Conservation (phyloP, 2,329 filamentous ascomycete species). For the Nigrospora osmanthi region DNA sequence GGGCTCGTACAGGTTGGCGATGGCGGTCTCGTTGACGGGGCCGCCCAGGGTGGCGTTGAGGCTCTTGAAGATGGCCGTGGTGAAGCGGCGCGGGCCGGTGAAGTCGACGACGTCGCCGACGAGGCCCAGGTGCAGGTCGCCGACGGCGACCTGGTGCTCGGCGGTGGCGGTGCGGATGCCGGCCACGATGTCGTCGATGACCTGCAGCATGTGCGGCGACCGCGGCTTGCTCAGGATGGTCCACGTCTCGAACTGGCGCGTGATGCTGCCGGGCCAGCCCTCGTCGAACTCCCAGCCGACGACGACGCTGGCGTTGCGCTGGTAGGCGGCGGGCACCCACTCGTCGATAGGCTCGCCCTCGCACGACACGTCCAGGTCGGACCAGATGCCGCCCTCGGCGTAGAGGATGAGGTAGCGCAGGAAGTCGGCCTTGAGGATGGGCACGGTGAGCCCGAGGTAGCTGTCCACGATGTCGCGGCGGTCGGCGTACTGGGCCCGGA, state of each 20-base stretch:
- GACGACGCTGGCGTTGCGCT: conserved; percentile 7
- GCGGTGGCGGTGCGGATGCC: neutral
- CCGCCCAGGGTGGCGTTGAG: conserved; percentile 1
- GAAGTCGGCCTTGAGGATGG: conserved; percentile 54
- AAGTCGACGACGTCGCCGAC: conserved; percentile 8
- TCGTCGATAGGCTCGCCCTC: conserved; percentile 19
- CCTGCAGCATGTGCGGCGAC: conserved; percentile 8
- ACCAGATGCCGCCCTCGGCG: conserved; percentile 69
- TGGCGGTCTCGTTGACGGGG: neutral
- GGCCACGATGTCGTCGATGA: conserved; percentile 10
- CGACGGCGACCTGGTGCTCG: conserved; percentile 3
- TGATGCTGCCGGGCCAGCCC: conserved; percentile 9
- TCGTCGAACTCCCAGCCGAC: conserved; percentile 19
- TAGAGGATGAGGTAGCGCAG: conserved; percentile 65
- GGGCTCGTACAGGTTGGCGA: conserved; percentile 8
- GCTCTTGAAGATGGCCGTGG: conserved; percentile 4
- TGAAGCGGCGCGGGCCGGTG: conserved; percentile 8
- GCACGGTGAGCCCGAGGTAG: conserved; percentile 13
- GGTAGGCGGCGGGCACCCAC: conserved; percentile 20
- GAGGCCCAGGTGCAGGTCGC: conserved; percentile 4
- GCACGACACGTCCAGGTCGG: conserved; percentile 36
- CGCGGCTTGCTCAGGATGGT: conserved; percentile 11
- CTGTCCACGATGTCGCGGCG: conserved; percentile 13
- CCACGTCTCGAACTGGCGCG: conserved; percentile 16
- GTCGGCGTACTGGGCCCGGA: conserved; percentile 52